Evolutionary conservation across 1,284 basidiomycete genomes (phyloP), one percentile per base, ranked within the genome.

Genomic region (Psilocybe mexicana): DNA sequence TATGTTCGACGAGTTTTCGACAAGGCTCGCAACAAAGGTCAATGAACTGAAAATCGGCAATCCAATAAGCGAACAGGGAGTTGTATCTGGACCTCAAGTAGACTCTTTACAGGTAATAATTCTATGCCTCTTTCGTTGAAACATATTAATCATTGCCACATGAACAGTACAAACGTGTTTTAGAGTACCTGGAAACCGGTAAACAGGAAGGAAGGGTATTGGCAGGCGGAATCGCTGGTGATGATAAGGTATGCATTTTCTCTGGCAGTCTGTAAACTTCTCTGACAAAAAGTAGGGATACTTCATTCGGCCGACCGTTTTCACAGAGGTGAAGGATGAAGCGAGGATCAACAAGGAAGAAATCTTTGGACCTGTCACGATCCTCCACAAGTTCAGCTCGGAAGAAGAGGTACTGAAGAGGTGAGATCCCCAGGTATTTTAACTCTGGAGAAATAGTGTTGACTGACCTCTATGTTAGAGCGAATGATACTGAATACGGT

Each of bases 311-410:
- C 90, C 88, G n/a, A 95, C 93, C 35, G 83, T 95, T 72, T 95
- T 95, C 81, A 87, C 87, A 45, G 79, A 93, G 68, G 84, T 85
- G 45, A 81, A 78, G 54, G 79, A 85, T 30, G 81, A 88, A 60
- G 92, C 93, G 88, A 87, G 82, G 74, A 95, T 96, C 69, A 86
- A 90, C 60, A 74, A 81, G 67, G 94, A 96, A 75, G 94, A 96
- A 75, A 93, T 94, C 69, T 93, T 94, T 67, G 93, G 92, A 18
- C 93, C 93, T 46, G 88, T 92, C 50, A 82, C 82, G 54, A 85
- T 87, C 38, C 72, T 91, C 11, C 80, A 86, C 72, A 88, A 86
- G 70, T 91, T 90, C 73, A 75, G 81, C 61, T 78, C 85, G 52
- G 86, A 87, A 64, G 76, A 76, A 52, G 90, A 93, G 55, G 87